Evolutionary conservation across 805 yeast species (phyloP).

Genomic region (Saccharomycopsis olivae): DNA sequence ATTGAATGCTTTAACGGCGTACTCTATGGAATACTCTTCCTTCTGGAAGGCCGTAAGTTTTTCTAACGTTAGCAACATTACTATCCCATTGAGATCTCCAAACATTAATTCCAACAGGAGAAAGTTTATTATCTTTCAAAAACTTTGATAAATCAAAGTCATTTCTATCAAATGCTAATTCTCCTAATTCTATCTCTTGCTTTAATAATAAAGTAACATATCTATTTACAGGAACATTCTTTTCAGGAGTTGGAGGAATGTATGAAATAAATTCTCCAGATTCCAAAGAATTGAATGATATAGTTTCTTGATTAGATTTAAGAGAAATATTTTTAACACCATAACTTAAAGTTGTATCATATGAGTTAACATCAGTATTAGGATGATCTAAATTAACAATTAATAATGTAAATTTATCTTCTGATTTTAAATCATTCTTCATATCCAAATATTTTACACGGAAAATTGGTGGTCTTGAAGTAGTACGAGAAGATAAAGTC

Average conservation of each 20-base stretch:
- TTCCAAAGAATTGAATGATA: too few species aligned
- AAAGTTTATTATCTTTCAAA: conserved; percentile 41
- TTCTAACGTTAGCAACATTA: conserved; percentile 57
- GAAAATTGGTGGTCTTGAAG: conserved; percentile 66
- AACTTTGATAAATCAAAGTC: conserved; percentile 67
- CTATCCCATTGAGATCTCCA: conserved; percentile 85
- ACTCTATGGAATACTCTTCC: conserved; percentile 69
- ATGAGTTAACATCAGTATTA: conserved; percentile 57
- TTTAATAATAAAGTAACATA: conserved; percentile 85
- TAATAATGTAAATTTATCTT: conserved; percentile 60
- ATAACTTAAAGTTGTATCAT: conserved; percentile 62
- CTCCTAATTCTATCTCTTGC: conserved; percentile 33
- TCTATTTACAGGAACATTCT: conserved; percentile 75
- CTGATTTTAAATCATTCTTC: conserved; percentile 21
- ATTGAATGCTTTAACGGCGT: conserved; percentile 28
- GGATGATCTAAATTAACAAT: conserved; percentile 91
- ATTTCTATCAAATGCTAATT: conserved; percentile 27
- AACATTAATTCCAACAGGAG: conserved; percentile 84
- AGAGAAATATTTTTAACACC: conserved; percentile 62
- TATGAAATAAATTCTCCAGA: conserved; percentile 43
- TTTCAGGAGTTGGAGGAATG: conserved; percentile 80
- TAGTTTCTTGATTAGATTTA: conserved; percentile 43
- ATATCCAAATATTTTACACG: conserved; percentile 62
- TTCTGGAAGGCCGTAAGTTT: conserved; percentile 55
- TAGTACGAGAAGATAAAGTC: conserved; percentile 60